Evolutionary conservation across 2,329 filamentous ascomycete genomes (phyloP).

Genomic region (Tolypocladium capitatum): DNA sequence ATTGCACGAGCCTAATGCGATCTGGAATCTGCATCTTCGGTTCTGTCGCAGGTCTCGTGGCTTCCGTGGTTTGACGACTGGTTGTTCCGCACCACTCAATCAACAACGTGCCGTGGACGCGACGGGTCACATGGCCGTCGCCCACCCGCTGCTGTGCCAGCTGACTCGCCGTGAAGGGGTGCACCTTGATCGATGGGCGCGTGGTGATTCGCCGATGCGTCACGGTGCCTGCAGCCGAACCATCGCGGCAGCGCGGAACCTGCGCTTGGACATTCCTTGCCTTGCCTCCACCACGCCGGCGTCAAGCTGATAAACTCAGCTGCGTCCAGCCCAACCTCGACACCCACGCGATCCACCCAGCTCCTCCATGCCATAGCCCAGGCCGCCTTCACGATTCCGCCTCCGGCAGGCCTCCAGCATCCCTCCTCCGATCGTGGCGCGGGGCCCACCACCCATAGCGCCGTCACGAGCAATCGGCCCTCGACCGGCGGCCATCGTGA

Average conservation of each 20-base stretch:
- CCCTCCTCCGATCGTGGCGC: constrained; percentile 26
- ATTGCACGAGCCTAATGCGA: neutral
- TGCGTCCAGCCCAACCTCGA: neutral
- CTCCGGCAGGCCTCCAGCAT: constrained; percentile 14
- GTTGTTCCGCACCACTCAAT: neutral
- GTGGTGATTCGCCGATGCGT: neutral
- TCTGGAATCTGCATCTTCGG: neutral
- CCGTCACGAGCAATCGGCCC: constrained; percentile 8
- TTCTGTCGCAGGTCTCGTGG: neutral
- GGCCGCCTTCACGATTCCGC: constrained; percentile 19
- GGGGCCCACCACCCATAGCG: constrained; percentile 9
- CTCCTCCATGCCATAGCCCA: neutral
- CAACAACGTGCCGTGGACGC: neutral
- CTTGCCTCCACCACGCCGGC: no score
- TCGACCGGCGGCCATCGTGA: constrained; percentile 13
- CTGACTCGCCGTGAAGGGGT: neutral
- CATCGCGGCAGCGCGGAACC: no score
- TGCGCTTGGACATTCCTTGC: no score
- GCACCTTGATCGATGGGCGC: neutral
- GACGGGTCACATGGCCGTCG: neutral
- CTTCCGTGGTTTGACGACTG: neutral
- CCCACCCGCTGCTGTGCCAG: no score
- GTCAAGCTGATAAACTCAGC: neutral
- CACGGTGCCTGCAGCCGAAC: neutral
- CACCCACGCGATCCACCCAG: neutral